Percentiles rank a stretch among this genome's conserved stretches.
These are phyloP conservation scores for Petunia hybrid DNA, from an alignment of 305 asterid genomes.

Conservation along the genomic window DNA sequence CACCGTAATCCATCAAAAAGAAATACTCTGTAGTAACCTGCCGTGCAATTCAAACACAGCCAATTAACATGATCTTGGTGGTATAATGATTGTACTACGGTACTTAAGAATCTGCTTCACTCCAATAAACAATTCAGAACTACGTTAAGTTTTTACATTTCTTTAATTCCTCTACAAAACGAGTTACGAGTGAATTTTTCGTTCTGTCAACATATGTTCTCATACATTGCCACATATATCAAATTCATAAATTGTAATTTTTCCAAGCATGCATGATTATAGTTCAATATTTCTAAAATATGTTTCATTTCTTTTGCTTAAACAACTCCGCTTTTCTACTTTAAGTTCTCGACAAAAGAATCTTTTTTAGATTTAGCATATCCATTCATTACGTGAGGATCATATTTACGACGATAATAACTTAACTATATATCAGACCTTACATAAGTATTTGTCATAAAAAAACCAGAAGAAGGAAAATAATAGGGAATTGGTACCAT, in stretches of 20 bases:
- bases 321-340: neutral
- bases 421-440: neutral
- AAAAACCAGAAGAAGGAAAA: neutral
- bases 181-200: neutral
- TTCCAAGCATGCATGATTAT: too few relatives aligned
- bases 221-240: too few relatives aligned
- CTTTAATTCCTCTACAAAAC: neutral
- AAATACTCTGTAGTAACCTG: conserved; percentile 11
- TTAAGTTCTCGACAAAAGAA: neutral
- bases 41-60: conserved; percentile 22
- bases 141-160: neutral
- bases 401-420: neutral
- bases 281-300: neutral
- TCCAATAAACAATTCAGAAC: neutral
- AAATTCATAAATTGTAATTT: too few relatives aligned
- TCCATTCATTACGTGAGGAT: neutral
- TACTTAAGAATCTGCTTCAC: neutral
- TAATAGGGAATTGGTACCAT: neutral
- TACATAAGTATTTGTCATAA: neutral
- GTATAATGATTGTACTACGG: conserved; percentile 21
- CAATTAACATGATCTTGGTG: conserved; percentile 29
- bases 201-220: neutral
- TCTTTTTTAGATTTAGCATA: neutral
- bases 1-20: neutral
- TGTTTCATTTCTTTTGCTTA: neutral